Evolutionary conservation across 176 grass and related monocot species (phyloP).

Genomic region (Melocanna baccifera): DNA sequence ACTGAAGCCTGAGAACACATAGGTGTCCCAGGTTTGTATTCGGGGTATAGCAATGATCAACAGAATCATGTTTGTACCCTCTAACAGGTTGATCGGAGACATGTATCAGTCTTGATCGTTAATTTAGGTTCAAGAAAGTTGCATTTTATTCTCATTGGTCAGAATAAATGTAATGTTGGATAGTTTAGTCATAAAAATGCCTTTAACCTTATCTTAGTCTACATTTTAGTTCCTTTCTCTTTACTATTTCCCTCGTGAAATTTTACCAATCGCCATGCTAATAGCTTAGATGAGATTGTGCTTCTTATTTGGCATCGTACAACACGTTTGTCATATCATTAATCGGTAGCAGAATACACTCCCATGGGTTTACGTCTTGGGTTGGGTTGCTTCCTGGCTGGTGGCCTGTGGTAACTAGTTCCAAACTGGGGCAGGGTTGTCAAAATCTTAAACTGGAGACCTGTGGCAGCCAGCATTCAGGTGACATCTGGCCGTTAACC

Average conservation of each 20-base stretch:
- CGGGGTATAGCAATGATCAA: constrained; percentile 32
- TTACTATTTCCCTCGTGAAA: constrained; percentile 2
- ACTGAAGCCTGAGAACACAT: constrained; percentile 39
- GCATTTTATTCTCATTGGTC: constrained; percentile 31
- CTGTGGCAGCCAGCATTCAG: not conserved
- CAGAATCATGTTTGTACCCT: constrained; percentile 32
- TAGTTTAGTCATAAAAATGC: constrained; percentile 41
- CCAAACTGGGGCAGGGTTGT: not conserved
- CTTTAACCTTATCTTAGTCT: not conserved
- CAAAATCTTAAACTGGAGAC: not conserved
- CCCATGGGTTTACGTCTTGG: not conserved
- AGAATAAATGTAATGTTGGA: constrained; percentile 53
- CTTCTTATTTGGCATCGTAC: not conserved
- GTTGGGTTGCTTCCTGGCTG: not conserved
- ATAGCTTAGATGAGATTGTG: not conserved
- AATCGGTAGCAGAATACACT: not conserved
- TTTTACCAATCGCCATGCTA: not conserved
- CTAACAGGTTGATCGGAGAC: constrained; percentile 35
- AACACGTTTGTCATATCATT: not conserved
- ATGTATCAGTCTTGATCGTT: constrained; percentile 45
- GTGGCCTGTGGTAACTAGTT: not conserved
- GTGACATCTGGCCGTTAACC: not conserved
- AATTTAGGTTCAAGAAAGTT: constrained; percentile 42
- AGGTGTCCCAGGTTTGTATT: constrained; percentile 42
- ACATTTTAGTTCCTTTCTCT: not conserved